Evolutionary conservation across 1,284 basidiomycete species (phyloP).

Genomic region (Sparassis latifolia): DNA sequence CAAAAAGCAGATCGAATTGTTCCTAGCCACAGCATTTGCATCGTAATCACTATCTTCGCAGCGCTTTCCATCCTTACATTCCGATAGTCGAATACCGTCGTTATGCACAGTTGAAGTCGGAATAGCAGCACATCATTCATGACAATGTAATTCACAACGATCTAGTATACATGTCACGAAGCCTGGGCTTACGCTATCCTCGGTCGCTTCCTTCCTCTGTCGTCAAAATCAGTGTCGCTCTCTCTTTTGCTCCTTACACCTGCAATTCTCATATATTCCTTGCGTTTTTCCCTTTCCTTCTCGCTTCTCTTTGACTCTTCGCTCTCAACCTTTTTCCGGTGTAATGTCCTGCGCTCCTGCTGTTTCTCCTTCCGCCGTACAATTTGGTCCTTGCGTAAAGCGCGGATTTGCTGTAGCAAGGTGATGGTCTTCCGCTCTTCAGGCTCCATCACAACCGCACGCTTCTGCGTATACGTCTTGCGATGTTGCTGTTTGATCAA

Average conservation of each 20-base stretch:
- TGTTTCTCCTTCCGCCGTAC: slow-evolving; percentile 78
- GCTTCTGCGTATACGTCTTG: slow-evolving; percentile 84
- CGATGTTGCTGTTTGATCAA: slow-evolving; percentile 68
- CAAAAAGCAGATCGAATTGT: slow-evolving; percentile 80
- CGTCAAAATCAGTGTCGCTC: slow-evolving; percentile 49
- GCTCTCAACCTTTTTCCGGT: slow-evolving; percentile 65
- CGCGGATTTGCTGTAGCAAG: slow-evolving; percentile 92
- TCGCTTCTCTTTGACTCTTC: slow-evolving; percentile 63
- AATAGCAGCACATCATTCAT: no score
- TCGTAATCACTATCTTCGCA: neutral
- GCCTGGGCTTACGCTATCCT: slow-evolving; percentile 8
- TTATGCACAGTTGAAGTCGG: no score
- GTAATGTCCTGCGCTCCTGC: slow-evolving; percentile 57
- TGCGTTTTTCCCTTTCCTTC: slow-evolving; percentile 76
- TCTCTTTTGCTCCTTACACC: slow-evolving; percentile 72
- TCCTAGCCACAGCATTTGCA: slow-evolving; percentile 50
- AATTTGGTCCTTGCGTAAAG: slow-evolving; percentile 86
- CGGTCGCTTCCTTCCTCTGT: slow-evolving; percentile 39
- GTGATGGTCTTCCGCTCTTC: slow-evolving; percentile 92
- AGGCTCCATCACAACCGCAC: slow-evolving; percentile 91
- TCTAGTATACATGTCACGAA: no score
- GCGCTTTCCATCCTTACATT: neutral
- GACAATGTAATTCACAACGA: no score
- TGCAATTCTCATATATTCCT: slow-evolving; percentile 68
- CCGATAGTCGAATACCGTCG: no score